Conservation (phyloP, 2,329 filamentous ascomycete genomes). For the Xylaria sp. region DNA sequence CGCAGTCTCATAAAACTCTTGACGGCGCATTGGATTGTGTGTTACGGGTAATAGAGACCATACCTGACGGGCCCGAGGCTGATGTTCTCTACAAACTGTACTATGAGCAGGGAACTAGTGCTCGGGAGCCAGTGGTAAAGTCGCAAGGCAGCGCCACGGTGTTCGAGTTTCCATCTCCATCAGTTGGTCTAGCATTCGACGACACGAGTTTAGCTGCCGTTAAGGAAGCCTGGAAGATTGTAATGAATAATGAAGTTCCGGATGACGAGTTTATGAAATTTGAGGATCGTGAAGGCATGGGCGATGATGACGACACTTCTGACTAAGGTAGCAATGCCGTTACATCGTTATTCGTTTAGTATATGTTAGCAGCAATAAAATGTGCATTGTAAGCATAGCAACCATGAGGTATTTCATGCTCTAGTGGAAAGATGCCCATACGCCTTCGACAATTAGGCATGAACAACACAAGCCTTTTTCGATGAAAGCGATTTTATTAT, state of each 20-base stretch:
- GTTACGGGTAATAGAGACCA: conserved; percentile 47
- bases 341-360: background rate
- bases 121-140: conserved; percentile 43
- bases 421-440: background rate
- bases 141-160: conserved; percentile 54
- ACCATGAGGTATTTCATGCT: conserved; percentile 2
- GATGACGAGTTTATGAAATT: conserved; percentile 77
- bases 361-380: background rate
- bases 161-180: conserved; percentile 66
- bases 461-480: background rate
- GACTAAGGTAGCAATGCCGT: conserved; percentile 48
- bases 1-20: conserved; percentile 52
- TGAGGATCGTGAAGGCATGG: conserved; percentile 73
- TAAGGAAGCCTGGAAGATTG: conserved; percentile 73
- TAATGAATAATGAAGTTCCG: conserved; percentile 62
- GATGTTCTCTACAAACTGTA: conserved; percentile 62
- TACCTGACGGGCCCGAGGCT: conserved; percentile 31
- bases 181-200: conserved; percentile 77
- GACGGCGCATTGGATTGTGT: conserved; percentile 56
- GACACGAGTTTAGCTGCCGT: conserved; percentile 76
- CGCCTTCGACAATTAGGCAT: background rate
- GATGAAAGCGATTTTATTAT: background rate
- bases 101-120: conserved; percentile 62
- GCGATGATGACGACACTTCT: conserved; percentile 65
- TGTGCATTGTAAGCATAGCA: background rate